A percentile compares a stretch with the other conserved stretches of the same genome.
Evolutionary conservation across 306 rosid genomes (phyloP).

Genomic region (Ziziphus jujuba): DNA sequence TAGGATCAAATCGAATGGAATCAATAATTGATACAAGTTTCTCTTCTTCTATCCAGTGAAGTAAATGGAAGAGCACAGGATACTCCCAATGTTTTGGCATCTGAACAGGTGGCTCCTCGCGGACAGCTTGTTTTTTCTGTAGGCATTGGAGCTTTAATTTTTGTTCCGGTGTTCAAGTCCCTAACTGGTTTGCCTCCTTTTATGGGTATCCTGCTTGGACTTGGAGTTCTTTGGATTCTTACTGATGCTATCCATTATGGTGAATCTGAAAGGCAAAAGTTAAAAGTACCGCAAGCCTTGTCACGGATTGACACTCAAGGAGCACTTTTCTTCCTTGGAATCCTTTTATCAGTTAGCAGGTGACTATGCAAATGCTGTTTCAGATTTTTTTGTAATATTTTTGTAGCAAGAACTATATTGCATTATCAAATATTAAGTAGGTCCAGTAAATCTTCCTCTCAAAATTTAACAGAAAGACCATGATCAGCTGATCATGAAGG

Average conservation of each 20-base stretch:
- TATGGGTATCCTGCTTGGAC: constrained; percentile 94
- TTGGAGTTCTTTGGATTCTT: constrained; percentile 93
- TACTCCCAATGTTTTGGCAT: constrained; percentile 53
- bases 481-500: not conserved
- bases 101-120: constrained; percentile 96
- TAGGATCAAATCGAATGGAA: constrained; percentile 13
- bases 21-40: constrained; percentile 22
- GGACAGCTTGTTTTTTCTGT: constrained; percentile 85
- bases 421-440: not conserved
- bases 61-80: constrained; percentile 69
- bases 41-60: constrained; percentile 58
- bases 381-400: not conserved
- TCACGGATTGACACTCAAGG: constrained; percentile 97
- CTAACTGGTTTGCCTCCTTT: constrained; percentile 92
- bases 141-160: constrained; percentile 83
- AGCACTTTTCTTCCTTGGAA: constrained; percentile 89
- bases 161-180: constrained; percentile 88
- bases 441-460: not conserved
- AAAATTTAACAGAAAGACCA: not conserved
- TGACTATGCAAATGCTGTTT: constrained; percentile 23
- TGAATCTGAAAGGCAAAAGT: constrained; percentile 86
- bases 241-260: constrained; percentile 98
- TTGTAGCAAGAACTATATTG: not conserved
- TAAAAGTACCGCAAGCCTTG: constrained; percentile 92
- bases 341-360: constrained; percentile 93